Evolutionary conservation across 345 rosid species (phyloP).

Genomic region (Excoecaria cochinchinensis): DNA sequence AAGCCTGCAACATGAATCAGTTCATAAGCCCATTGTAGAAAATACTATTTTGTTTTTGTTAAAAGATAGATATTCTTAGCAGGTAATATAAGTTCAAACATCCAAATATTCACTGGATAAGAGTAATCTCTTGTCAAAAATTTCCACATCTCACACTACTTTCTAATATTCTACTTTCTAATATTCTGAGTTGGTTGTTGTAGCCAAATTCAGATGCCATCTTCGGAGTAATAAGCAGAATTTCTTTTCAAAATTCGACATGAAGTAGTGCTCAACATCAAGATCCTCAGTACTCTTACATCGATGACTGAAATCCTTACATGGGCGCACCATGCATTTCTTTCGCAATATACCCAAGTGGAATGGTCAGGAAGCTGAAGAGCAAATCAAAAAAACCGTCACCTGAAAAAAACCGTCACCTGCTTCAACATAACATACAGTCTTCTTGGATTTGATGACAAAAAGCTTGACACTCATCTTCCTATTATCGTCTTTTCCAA

Average conservation of each 20-base stretch:
- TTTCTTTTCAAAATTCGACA: neutral
- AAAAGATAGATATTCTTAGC: too few species aligned
- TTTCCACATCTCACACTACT: too few species aligned
- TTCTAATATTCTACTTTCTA: too few species aligned
- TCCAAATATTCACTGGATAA: too few species aligned
- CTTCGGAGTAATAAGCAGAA: slow-evolving; percentile 23
- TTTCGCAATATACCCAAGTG: slow-evolving; percentile 24
- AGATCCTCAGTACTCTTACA: slow-evolving; percentile 15
- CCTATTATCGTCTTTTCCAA: too few species aligned
- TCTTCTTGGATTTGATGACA: slow-evolving; percentile 27
- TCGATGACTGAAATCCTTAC: slow-evolving; percentile 15
- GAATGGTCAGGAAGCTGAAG: slow-evolving; percentile 35
- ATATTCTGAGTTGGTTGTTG: neutral
- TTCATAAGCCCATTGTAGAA: too few species aligned
- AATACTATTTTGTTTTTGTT: too few species aligned
- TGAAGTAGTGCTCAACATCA: slow-evolving; percentile 14
- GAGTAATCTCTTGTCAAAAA: too few species aligned
- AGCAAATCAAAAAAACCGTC: slow-evolving; percentile 32
- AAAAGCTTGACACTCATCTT: slow-evolving; percentile 14
- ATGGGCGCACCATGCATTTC: slow-evolving; percentile 1
- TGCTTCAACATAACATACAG: slow-evolving; percentile 29
- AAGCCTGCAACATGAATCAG: slow-evolving; percentile 7
- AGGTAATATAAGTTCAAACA: too few species aligned
- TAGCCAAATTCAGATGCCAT: slow-evolving; percentile 16
- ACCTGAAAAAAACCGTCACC: too few species aligned